Evolutionary conservation across 1,284 basidiomycete genomes (phyloP).

Genomic region (Ganoderma lucidum): DNA sequence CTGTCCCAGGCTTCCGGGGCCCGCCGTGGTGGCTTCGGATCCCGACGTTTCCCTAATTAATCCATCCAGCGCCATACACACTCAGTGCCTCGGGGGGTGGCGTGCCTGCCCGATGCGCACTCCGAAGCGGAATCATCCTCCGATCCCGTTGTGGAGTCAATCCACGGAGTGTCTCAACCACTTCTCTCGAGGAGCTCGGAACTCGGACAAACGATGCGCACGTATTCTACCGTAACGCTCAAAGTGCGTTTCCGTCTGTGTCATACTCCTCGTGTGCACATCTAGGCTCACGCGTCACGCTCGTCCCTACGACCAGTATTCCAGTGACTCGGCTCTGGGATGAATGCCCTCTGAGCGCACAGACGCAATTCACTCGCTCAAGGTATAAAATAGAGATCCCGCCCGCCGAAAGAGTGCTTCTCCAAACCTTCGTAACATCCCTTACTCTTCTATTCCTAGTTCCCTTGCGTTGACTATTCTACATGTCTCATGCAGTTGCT

Average conservation of each 20-base stretch:
- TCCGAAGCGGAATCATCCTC: slow-evolving; percentile 10
- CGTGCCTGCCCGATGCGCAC: slow-evolving; percentile 24
- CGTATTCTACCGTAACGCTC: slow-evolving; percentile 11
- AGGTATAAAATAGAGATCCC: slow-evolving; percentile 19
- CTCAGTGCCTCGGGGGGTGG: slow-evolving; percentile 13
- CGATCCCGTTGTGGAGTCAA: slow-evolving; percentile 13
- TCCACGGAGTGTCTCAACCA: slow-evolving; percentile 10
- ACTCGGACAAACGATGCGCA: slow-evolving; percentile 13
- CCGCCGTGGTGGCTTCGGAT: slow-evolving; percentile 20
- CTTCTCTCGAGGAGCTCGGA: slow-evolving; percentile 22
- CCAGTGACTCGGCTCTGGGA: slow-evolving; percentile 26
- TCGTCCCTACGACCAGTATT: slow-evolving; percentile 13
- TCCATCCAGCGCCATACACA: slow-evolving; percentile 11
- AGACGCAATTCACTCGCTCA: neutral
- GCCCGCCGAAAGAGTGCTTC: neutral
- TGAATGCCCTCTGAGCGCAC: neutral
- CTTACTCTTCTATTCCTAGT: neutral
- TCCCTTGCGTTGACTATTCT: slow-evolving; percentile 8
- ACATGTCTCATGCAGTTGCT: slow-evolving; percentile 23
- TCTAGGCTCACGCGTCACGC: slow-evolving; percentile 16
- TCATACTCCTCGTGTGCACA: neutral
- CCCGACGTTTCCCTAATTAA: slow-evolving; percentile 25
- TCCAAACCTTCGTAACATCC: slow-evolving; percentile 3
- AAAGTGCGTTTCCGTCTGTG: neutral
- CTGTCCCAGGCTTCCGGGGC: slow-evolving; percentile 19